Conservation (phyloP, 2,329 filamentous ascomycete species). For the Remersonia thermophila region DNA sequence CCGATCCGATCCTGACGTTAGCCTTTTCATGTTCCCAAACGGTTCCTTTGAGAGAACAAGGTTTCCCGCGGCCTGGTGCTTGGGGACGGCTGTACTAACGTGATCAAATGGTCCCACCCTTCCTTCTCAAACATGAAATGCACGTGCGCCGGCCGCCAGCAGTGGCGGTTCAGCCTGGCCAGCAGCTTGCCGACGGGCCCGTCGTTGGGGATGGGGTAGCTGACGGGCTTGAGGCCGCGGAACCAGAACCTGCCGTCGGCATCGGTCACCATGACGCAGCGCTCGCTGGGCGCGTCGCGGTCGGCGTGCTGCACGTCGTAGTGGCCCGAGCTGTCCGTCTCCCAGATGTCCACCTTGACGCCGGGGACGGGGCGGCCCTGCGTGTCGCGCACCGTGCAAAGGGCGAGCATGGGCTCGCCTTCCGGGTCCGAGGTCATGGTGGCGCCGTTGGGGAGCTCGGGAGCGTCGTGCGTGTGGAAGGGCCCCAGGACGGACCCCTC, state of each 20-base stretch:
- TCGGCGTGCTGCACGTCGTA: conserved; percentile 71
- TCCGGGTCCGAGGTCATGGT: conserved; percentile 55
- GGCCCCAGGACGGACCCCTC: conserved; percentile 73
- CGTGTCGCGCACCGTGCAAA: conserved; percentile 61
- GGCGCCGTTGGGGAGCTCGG: conserved; percentile 41
- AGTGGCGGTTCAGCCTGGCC: conserved; percentile 54
- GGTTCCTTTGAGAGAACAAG: too few relatives aligned
- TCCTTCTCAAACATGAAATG: conserved; percentile 82
- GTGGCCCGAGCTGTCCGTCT: conserved; percentile 66
- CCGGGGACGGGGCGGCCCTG: conserved; percentile 47
- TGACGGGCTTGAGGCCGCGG: conserved; percentile 70
- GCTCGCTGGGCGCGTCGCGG: conserved; percentile 53
- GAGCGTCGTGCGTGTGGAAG: conserved; percentile 72
- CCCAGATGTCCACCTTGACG: conserved; percentile 73
- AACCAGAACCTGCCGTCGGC: conserved; percentile 71
- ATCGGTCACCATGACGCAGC: conserved; percentile 54
- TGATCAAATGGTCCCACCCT: conserved; percentile 70
- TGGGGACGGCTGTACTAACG: conserved; percentile 45
- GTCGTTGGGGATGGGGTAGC: conserved; percentile 76
- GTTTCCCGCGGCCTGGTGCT: neutral
- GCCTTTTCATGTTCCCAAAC: too few relatives aligned
- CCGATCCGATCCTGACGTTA: too few relatives aligned
- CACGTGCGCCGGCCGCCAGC: conserved; percentile 65
- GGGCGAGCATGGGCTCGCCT: conserved; percentile 57
- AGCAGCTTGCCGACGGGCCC: conserved; percentile 69